Base-by-base conservation (phyloP, 768 basidiomycete genomes). In the Boletus eberwhitei region DNA sequence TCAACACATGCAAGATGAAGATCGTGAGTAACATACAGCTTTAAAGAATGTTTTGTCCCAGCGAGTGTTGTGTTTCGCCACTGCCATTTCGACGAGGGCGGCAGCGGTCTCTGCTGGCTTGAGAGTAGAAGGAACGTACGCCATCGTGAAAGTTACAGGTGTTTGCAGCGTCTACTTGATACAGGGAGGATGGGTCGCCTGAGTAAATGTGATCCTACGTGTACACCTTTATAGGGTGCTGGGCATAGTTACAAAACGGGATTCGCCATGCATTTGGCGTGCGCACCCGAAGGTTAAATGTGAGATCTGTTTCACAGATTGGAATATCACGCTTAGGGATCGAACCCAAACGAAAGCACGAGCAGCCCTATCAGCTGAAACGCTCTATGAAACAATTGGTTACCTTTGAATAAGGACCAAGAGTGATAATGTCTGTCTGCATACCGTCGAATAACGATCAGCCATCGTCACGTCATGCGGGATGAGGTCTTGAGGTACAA, bases 61-160 rank as follows among this genome's bases (percentile, higher is more conserved):
- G 3, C 84, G 81, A 40, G 84, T 84, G 43, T 74, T 77, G 64
- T 89, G 88, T 68, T 89, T 90, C 13, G 65, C 66, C 24, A 87
- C 74, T 39, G 79, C 85, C 44, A 73, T 62, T 59, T 85, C 74
- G 55, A 90, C 75, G 69, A 88, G 76, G 48, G 68, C 67, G 9
- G 71, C 75, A 29, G 87, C 81, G 31, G 87, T 85, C 65, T 83
- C 74, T 9, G 74, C 73, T 37, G 85, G 85, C 59, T 73, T 80
- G 62, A 87, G 75, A 36, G 84, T 87, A 59, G 71, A 75, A 40
- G 75, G 70, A 19, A 63, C 42, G 22, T 67, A 59, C 2, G 64
- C 46, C 63, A 63, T 63, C 38, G 49, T 58, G 26, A 32, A 46
- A n/a, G 43, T 45, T 48, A 38, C 19, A 39, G 37, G 24, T 16